A percentile compares a stretch with the other conserved stretches of the same genome.
Conservation (phyloP, 2,329 filamentous ascomycete species). For the Coleophoma crateriformis region DNA sequence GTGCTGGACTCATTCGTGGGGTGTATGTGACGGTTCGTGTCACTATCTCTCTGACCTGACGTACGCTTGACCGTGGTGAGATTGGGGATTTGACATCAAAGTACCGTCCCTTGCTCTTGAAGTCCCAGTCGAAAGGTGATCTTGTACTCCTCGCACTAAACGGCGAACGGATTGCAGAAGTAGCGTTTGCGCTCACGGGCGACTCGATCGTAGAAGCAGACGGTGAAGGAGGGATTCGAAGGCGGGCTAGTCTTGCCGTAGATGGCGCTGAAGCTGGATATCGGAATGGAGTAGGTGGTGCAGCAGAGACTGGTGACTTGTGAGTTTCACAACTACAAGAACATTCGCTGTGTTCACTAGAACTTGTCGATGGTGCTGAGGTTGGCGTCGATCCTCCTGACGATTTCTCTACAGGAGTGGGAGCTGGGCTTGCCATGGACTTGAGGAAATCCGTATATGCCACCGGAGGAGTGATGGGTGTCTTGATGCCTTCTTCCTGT, state of each 20-base stretch:
- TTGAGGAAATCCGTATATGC: constrained; percentile 94
- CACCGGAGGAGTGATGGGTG: constrained; percentile 83
- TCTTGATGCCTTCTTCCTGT: constrained; percentile 61
- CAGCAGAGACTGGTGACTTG: constrained; percentile 51
- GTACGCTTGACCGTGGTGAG: constrained; percentile 53
- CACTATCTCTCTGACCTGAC: constrained; percentile 80
- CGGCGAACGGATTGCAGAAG: constrained; percentile 54
- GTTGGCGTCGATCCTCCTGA: constrained; percentile 42
- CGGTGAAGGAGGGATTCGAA: constrained; percentile 75
- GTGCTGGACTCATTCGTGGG: constrained; percentile 78
- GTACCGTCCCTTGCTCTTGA: constrained; percentile 60
- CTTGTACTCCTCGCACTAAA: constrained; percentile 60
- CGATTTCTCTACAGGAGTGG: constrained; percentile 20
- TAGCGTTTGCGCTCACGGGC: constrained; percentile 53
- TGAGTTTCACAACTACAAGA: constrained; percentile 50
- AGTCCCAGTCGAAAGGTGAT: constrained; percentile 76
- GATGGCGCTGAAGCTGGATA: constrained; percentile 55
- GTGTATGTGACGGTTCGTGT: constrained; percentile 94
- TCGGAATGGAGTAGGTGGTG: constrained; percentile 49
- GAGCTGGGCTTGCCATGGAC: constrained; percentile 49
- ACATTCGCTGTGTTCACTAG: constrained; percentile 44
- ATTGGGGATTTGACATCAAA: constrained; percentile 52
- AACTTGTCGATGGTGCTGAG: constrained; percentile 34
- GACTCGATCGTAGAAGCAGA: constrained; percentile 63
- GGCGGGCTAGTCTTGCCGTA: constrained; percentile 49